phyloP scores from a whole-genome alignment of 257 asterid species.

The Oldenlandia corymbosa region DNA sequence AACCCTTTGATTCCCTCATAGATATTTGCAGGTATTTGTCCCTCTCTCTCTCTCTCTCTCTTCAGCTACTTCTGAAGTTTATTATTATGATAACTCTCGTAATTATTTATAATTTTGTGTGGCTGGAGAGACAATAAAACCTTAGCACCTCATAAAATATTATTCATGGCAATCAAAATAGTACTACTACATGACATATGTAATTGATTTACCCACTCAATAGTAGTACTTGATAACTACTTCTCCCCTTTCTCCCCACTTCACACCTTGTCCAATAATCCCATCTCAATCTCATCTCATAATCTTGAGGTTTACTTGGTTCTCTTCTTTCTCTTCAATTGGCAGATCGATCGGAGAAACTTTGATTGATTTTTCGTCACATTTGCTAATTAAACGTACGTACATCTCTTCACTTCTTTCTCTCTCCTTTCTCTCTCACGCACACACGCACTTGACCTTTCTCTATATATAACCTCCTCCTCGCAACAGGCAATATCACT shows the following conservation, averaged over 20 bases:
- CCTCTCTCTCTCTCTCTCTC: constrained; percentile 19
- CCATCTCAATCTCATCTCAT: neutral
- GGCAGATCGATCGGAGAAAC: too few species aligned
- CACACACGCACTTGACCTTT: neutral
- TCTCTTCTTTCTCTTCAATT: neutral
- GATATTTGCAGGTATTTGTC: constrained; percentile 18
- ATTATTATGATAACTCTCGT: too few species aligned
- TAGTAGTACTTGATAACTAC: neutral
- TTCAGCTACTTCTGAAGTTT: constrained; percentile 19
- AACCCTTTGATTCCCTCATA: constrained; percentile 28
- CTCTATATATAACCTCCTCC: constrained; percentile 18
- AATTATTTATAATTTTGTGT: too few species aligned
- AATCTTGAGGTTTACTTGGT: neutral
- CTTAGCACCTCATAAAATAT: neutral
- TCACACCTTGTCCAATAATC: constrained; percentile 1
- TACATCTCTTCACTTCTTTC: neutral
- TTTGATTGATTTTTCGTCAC: constrained; percentile 8
- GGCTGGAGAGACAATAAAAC: neutral
- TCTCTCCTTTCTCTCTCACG: neutral
- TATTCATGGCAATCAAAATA: too few species aligned
- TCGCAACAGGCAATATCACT: neutral
- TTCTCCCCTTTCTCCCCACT: constrained; percentile 7
- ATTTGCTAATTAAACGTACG: neutral
- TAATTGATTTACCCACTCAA: neutral
- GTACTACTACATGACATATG: neutral